Percentiles rank a stretch among this genome's conserved stretches.
These are phyloP conservation scores for Pulveroboletus frians DNA, from an alignment of 768 basidiomycete genomes.

Conservation along the genomic window DNA sequence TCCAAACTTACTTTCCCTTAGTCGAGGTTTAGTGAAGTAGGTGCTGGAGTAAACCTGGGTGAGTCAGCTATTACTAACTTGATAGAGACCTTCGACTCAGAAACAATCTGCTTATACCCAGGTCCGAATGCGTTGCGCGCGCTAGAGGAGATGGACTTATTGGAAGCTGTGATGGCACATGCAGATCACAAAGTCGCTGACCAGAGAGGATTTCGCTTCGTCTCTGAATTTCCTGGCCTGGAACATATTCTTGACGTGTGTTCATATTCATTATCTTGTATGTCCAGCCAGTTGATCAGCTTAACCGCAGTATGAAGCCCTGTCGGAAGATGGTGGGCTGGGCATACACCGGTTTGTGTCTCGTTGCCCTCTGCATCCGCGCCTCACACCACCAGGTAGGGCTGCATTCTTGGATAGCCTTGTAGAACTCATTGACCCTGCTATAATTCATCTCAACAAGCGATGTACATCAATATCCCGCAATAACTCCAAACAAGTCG, in stretches of 20 bases:
- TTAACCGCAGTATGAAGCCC: constrained; percentile 29
- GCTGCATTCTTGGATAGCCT: constrained; percentile 49
- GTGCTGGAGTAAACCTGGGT: constrained; percentile 53
- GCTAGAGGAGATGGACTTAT: constrained; percentile 39
- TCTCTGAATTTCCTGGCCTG: constrained; percentile 40
- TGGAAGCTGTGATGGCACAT: constrained; percentile 38
- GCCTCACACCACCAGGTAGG: constrained; percentile 24
- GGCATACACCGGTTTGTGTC: constrained; percentile 41
- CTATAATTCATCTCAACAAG: constrained; percentile 45
- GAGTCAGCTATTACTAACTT: background rate
- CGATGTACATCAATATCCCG: constrained; percentile 38
- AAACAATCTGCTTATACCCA: constrained; percentile 10
- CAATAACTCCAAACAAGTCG: constrained; percentile 21
- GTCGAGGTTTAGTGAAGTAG: constrained; percentile 47
- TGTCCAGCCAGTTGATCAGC: background rate
- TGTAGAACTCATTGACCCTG: constrained; percentile 38
- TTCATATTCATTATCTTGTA: background rate
- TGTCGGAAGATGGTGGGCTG: constrained; percentile 35
- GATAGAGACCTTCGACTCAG: background rate
- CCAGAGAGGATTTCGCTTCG: constrained; percentile 33
- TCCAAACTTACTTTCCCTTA: constrained; percentile 15
- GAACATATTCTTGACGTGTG: constrained; percentile 42
- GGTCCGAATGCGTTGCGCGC: constrained; percentile 49
- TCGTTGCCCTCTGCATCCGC: background rate
- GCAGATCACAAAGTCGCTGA: constrained; percentile 32